These are phyloP conservation scores for Austropuccinia psidii DNA, from an alignment of 1,284 basidiomycete genomes.

Conservation along the genomic window DNA sequence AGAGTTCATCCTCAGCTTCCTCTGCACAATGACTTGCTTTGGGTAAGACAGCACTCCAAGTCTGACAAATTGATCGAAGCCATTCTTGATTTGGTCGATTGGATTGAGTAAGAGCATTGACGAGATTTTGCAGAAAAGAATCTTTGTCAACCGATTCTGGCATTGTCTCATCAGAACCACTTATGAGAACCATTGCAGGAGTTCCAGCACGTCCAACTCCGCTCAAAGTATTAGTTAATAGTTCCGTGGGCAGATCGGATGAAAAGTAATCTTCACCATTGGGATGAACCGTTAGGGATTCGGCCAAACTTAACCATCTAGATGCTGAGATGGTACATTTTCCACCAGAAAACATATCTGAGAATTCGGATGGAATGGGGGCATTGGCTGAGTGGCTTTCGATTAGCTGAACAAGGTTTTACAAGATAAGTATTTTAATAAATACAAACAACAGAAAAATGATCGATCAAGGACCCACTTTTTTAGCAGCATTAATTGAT, in stretches of 20 bases:
- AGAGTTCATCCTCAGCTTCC: constrained; percentile 3
- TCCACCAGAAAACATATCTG: constrained; percentile 22
- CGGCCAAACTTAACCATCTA: constrained; percentile 19
- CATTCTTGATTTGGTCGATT: background rate
- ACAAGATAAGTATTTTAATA: background rate
- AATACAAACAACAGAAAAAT: background rate
- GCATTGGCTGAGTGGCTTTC: background rate
- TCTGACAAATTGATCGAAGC: background rate
- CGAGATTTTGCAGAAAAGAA: background rate
- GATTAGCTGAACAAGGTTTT: background rate
- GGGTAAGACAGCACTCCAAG: constrained; percentile 19
- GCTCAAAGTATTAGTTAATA: background rate
- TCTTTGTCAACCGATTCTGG: constrained; percentile 10
- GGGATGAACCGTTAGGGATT: background rate
- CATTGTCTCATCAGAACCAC: constrained; percentile 19
- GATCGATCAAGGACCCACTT: background rate
- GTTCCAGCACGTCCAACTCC: background rate
- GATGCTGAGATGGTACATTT: constrained; percentile 20
- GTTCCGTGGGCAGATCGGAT: constrained; percentile 2
- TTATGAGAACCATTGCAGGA: constrained; percentile 9
- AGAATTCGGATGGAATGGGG: constrained; percentile 24
- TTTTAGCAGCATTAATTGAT: constrained; percentile 7
- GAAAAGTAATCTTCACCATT: constrained; percentile 33
- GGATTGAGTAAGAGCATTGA: background rate
- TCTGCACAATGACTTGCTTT: constrained; percentile 16